Evolutionary conservation across 495 filamentous ascomycete genomes (phyloP).

Genomic region (Tetracladium setigerum): DNA sequence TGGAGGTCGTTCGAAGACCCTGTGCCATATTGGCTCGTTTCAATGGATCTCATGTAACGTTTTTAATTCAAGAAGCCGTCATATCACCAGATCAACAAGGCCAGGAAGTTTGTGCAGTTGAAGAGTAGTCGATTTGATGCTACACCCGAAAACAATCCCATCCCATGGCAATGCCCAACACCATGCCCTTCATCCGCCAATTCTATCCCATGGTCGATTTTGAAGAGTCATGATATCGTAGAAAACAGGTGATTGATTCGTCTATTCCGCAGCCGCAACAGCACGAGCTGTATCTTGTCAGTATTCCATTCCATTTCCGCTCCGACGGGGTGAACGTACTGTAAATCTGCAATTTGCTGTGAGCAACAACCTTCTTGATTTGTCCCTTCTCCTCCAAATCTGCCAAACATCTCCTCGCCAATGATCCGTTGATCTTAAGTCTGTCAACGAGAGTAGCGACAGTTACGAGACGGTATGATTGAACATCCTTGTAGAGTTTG

Average conservation of each 20-base stretch:
- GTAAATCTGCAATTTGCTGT: constrained; percentile 98
- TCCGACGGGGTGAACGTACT: constrained; percentile 52
- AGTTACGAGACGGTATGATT: constrained; percentile 99
- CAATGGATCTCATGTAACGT: no score
- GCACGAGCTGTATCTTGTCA: constrained; percentile 47
- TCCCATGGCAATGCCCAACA: constrained; percentile 22
- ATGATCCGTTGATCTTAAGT: constrained; percentile 98
- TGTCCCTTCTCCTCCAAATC: constrained; percentile 96
- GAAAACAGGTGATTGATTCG: constrained; percentile 7
- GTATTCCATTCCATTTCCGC: constrained; percentile 15
- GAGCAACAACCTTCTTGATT: constrained; percentile 96
- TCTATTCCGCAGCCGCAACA: constrained; percentile 51
- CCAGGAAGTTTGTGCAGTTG: neutral
- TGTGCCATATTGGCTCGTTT: no score
- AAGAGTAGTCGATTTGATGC: constrained; percentile 23
- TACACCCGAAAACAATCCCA: constrained; percentile 25
- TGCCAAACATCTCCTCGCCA: constrained; percentile 80
- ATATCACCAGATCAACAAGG: no score
- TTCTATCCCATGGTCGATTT: constrained; percentile 13
- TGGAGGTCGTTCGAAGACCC: no score
- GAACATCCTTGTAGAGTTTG: constrained; percentile 97
- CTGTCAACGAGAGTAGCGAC: constrained; percentile 97
- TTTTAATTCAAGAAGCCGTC: no score
- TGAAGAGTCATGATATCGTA: constrained; percentile 24
- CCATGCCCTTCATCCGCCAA: constrained; percentile 16